Evolutionary conservation across 345 rosid species (phyloP), one percentile per base, ranked within the genome.

Genomic region (Hibiscus mutabilis): DNA sequence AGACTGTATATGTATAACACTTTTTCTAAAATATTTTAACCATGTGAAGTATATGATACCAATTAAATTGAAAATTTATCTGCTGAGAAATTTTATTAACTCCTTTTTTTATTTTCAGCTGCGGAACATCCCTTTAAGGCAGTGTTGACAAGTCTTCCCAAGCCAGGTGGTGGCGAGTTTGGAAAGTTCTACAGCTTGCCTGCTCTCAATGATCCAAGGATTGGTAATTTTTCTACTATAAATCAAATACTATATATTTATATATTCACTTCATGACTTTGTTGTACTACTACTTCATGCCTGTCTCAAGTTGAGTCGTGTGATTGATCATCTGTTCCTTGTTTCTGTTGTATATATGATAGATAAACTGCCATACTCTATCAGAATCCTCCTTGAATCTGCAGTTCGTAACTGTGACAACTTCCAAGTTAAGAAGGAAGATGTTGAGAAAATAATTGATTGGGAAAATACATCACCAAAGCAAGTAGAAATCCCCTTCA

Each of bases 401-500:
- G 97, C 99, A 0, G 85, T 95, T 73, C 93, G 97, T 52, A 89
- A 95, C 60, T 95, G 97, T 69, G 99, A 95, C 80, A 86, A 95
- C 83, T 95, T 90, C 75, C 99, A 92, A 86, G 99, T 95, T 10
- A 90, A 85, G 25, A 89, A 86, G 80, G 87, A 84, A 49, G 99
- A 95, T 82, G 92, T 92, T 60, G 97, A 95, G 87, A 95, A 95
- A 82, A 95, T 95, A n/a, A 80, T 90, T 61, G 97, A 95, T 66
- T 92, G 99, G 99, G 97, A 90, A 78, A 95, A 87, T 22, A 68
- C 91, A 5, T 74, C 99, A 37, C 97, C 96, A 1, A 92, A 92
- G 76, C 99, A 82, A 78, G 99, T 95, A 12, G 99, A 95, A 84
- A 95, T 95, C 60, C 97, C 99, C 8, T 95, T 95, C 80, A 95